Conservation (phyloP, 2,329 filamentous ascomycete genomes). For the Pseudogymnoascus sp. region DNA sequence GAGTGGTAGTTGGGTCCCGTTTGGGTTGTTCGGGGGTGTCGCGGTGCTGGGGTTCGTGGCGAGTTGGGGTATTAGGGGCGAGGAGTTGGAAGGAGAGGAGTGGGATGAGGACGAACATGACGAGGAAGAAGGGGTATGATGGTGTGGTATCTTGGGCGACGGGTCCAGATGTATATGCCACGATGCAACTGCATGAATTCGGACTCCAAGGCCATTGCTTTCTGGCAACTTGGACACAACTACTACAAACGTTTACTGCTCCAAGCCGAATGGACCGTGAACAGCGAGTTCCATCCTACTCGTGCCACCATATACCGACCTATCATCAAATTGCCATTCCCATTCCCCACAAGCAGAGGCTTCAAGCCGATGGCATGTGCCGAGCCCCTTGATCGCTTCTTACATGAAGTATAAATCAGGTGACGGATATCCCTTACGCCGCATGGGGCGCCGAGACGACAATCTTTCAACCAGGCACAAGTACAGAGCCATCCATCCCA, state of each 20-base stretch:
- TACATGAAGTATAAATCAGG: neutral
- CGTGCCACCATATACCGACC: neutral
- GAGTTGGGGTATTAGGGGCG: slow-evolving; percentile 67
- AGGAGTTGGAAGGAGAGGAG: slow-evolving; percentile 51
- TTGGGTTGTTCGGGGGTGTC: slow-evolving; percentile 72
- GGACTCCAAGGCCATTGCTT: neutral
- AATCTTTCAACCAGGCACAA: neutral
- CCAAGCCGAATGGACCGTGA: neutral
- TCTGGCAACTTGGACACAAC: neutral
- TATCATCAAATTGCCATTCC: neutral
- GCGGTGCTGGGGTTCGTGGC: slow-evolving; percentile 71
- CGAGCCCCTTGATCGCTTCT: neutral
- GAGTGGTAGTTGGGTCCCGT: slow-evolving; percentile 58
- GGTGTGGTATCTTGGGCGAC: neutral
- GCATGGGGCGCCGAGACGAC: neutral
- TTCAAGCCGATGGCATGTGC: neutral
- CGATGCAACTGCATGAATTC: neutral
- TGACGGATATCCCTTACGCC: neutral
- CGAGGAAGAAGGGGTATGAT: slow-evolving; percentile 17
- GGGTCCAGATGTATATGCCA: neutral
- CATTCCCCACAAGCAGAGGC: neutral
- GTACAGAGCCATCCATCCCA: neutral
- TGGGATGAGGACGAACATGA: slow-evolving; percentile 21
- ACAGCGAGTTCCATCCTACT: too few species aligned
- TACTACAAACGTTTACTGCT: neutral